phyloP scores from a whole-genome alignment of 106 monocot species.

The Apostasia shenzhenica region DNA sequence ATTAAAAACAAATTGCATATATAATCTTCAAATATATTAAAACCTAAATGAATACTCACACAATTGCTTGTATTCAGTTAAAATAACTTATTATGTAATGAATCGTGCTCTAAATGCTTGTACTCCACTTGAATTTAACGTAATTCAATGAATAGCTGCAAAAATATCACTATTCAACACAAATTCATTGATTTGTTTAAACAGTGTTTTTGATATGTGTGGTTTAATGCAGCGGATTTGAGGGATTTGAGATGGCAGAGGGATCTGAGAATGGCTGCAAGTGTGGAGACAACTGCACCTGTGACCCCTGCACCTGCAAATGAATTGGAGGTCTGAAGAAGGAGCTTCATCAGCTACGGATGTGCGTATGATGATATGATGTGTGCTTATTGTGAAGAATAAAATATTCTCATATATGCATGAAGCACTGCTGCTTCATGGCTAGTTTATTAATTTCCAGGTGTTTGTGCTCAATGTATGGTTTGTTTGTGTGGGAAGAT shows the following conservation, averaged over 20 bases:
- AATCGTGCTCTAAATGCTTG: too few species aligned
- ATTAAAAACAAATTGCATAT: too few species aligned
- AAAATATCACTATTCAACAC: neutral
- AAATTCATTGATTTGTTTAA: too few species aligned
- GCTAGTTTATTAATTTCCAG: too few species aligned
- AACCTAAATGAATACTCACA: too few species aligned
- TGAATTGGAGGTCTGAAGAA: slow-evolving; percentile 9
- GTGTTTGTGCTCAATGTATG: neutral
- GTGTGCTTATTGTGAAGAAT: neutral
- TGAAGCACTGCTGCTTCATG: neutral
- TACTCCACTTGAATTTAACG: too few species aligned
- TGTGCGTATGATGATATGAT: neutral
- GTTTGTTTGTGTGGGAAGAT: neutral
- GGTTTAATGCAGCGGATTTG: slow-evolving; percentile 10
- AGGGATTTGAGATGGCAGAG: slow-evolving; percentile 31
- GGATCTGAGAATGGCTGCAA: slow-evolving; percentile 33
- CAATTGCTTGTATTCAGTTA: too few species aligned
- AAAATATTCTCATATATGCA: neutral
- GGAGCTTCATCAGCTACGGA: neutral
- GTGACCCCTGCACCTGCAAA: slow-evolving; percentile 38
- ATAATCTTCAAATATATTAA: too few species aligned
- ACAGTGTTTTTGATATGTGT: too few species aligned
- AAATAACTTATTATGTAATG: too few species aligned
- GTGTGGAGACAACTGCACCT: slow-evolving; percentile 36
- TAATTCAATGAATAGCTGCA: too few species aligned